Evolutionary conservation across 148 eudicot species (phyloP), one percentile per base, ranked within the genome.

Genomic region (Diospyros kaki): DNA sequence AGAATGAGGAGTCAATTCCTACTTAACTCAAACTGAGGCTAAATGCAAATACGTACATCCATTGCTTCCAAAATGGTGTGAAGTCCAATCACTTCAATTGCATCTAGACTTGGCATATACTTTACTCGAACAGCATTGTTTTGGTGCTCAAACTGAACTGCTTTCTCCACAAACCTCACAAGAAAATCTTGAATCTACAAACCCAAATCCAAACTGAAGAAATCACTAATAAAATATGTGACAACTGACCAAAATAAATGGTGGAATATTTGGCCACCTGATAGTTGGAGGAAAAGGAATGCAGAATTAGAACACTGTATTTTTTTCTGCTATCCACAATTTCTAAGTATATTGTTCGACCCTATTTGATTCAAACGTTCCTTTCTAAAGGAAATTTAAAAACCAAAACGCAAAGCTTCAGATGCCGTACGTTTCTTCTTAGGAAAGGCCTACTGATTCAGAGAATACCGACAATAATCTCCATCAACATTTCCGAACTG

Each of bases 101-200:
- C 92, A 69, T 86, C 83, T 59, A 81, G 46, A 81, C 64, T 75
- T 12, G 72, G 66, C 67, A 70, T 73, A 78, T 82, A 77, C 76
- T 80, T 82, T 68, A 95, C 86, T 56, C 75, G 77, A 76, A 95
- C 76, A 38, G 66, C 59, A 74, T 83, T 82, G 28, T 52, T 41
- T 58, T 83, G 86, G 62, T 50, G 84, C 72, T 92, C 89, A 68
- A 85, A 88, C 68, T 76, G 75, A 81, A 95, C 96, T 1, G 90
- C 94, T 63, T 67, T 79, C 62, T 81, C 91, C 90, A 93, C 81
- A 79, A 79, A 86, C 83, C 76, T 86, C 71, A 89, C 83, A 69
- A 95, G 89, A 46, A 86, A 73, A 70, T 87, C 92, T 88, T 95
- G 99, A 73, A 92, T 86, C 99, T 92, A 87, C 92, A 88, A 81